A percentile compares a stretch with the other conserved stretches of the same genome.
Evolutionary conservation across 2,329 filamentous ascomycete species (phyloP).

Genomic region (Claviceps capensis): DNA sequence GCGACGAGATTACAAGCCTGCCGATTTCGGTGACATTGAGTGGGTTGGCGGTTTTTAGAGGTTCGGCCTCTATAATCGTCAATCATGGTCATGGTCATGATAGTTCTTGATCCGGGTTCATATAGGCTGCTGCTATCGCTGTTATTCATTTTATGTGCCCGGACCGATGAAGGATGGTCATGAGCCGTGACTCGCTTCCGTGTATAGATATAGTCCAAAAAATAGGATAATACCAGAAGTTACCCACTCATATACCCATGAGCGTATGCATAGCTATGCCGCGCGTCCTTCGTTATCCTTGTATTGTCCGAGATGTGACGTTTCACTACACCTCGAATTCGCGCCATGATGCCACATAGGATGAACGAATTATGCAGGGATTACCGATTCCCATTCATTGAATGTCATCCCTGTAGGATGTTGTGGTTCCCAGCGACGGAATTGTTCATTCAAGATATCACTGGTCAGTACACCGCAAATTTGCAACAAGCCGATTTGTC

Average conservation of each 20-base stretch:
- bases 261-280: neutral
- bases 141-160: conserved; percentile 7
- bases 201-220: conserved; percentile 40
- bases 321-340: too few relatives aligned
- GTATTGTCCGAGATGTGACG: neutral
- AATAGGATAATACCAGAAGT: conserved; percentile 47
- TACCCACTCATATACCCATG: conserved; percentile 41
- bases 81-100: conserved; percentile 45
- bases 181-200: conserved; percentile 46
- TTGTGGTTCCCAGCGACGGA: too few relatives aligned
- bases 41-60: conserved; percentile 87
- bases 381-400: too few relatives aligned
- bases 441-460: too few relatives aligned
- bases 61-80: conserved; percentile 30
- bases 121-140: neutral
- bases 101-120: conserved; percentile 1
- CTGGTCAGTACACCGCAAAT: too few relatives aligned
- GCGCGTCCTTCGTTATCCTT: neutral
- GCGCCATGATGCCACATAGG: too few relatives aligned
- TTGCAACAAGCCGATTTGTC: too few relatives aligned
- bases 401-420: too few relatives aligned
- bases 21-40: conserved; percentile 69
- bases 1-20: conserved; percentile 43
- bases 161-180: conserved; percentile 14
- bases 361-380: too few relatives aligned